phyloP scores from a whole-genome alignment of 75 land plant genomes.

The Picea glauca region DNA sequence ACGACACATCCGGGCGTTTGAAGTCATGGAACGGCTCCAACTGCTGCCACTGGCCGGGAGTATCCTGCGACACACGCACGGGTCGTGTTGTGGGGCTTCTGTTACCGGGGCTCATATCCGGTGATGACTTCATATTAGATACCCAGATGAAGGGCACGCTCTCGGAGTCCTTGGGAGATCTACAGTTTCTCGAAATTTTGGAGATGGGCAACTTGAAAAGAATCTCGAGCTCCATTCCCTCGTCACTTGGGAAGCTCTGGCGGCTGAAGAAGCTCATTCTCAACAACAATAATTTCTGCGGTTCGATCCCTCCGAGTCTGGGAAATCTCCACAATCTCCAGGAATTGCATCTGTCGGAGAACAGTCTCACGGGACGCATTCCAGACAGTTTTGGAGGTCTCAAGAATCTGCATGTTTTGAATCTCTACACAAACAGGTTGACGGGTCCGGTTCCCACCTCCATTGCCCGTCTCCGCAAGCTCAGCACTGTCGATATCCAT shows the following conservation, averaged over 20 bases:
- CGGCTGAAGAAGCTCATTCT: slow-evolving; percentile 44
- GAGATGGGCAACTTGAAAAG: slow-evolving; percentile 47
- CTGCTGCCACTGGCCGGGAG: slow-evolving; percentile 39
- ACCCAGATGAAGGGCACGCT: slow-evolving; percentile 41
- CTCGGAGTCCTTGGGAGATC: slow-evolving; percentile 39
- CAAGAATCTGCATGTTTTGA: slow-evolving; percentile 13
- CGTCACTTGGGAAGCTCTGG: slow-evolving; percentile 34
- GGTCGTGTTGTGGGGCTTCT: slow-evolving; percentile 33
- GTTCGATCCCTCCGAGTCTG: slow-evolving; percentile 47
- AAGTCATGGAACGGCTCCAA: slow-evolving; percentile 33
- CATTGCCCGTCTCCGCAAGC: background rate
- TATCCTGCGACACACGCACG: slow-evolving; percentile 27
- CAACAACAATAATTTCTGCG: slow-evolving; percentile 52
- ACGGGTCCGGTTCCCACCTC: slow-evolving; percentile 49
- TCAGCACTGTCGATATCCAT: slow-evolving; percentile 15
- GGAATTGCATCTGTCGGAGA: slow-evolving; percentile 41
- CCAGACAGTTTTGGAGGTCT: slow-evolving; percentile 29
- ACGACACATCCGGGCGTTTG: slow-evolving; percentile 28
- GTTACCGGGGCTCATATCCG: slow-evolving; percentile 29
- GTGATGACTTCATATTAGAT: slow-evolving; percentile 15
- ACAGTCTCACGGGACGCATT: slow-evolving; percentile 38
- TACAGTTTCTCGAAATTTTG: slow-evolving; percentile 31
- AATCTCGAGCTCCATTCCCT: slow-evolving; percentile 39
- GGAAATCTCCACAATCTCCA: slow-evolving; percentile 27
- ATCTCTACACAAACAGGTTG: slow-evolving; percentile 43